Evolutionary conservation across 805 yeast genomes (phyloP), one percentile per base, ranked within the genome.

Genomic region (Zygosaccharomyces siamensis): DNA sequence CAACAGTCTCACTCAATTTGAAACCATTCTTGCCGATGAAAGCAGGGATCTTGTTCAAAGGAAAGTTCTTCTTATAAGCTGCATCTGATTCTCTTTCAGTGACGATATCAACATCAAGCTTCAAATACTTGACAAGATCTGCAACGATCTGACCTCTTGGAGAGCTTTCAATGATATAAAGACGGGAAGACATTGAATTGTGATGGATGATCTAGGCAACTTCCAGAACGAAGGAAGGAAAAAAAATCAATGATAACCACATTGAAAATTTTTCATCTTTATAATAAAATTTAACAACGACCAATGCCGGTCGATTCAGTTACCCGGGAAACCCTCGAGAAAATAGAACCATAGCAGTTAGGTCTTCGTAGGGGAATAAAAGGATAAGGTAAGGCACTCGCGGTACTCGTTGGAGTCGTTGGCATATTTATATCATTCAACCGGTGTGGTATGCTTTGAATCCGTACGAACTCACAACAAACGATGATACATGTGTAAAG

Each of bases 1-100:
- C 90, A 60, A 81, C 72, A 49, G 72, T 73, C 77, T 86, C 92
- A 57, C 78, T 74, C 66, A 86, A 73, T 68, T 83, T 82, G 76
- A 73, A 80, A 53, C 90, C 89, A 66, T 84, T 78, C 63, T 84
- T 82, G 51, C 87, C 89, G 67, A 78, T 59, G 59, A 83, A 83
- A 54, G 87, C 80, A 70, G 95, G 93, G 54, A 73, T 70, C 69
- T 76, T 79, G 49, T 67, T 72, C 65, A 82, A 72, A 66, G 90
- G 89, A 78, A 84, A 86, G 61, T 70, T 58, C 54, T 72, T 70
- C 46, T 63, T 62, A 68, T 62, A 79, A 12, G 55, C 56, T 18
- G 44, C 51, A 26, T 55, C 54, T 23, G 39, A 32, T n/a, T 39
- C 47, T 35, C 71, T 73, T 48, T 70, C 71, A 58, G 72, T 74